These are phyloP conservation scores for Penicillium lividum DNA, from an alignment of 495 filamentous ascomycete genomes.

Conservation along the genomic window DNA sequence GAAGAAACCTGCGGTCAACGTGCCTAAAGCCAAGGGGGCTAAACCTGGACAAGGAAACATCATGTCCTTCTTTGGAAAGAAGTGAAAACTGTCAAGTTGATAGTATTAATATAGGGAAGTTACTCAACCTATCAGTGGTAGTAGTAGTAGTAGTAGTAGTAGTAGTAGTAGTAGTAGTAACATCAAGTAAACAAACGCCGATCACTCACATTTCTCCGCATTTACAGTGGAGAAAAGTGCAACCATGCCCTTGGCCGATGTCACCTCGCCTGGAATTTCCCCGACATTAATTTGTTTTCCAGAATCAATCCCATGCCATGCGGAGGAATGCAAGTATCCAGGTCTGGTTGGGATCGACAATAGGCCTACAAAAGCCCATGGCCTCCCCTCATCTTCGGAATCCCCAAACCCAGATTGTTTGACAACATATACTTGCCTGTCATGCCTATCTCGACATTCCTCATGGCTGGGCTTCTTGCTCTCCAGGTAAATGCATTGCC, in stretches of 20 bases:
- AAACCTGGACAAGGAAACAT: slow-evolving; percentile 82
- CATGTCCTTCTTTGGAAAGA: slow-evolving; percentile 93
- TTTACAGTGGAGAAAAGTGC: slow-evolving; percentile 23
- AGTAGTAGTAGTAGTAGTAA: slow-evolving; percentile 1
- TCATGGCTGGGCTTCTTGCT: slow-evolving; percentile 30
- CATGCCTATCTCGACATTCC: slow-evolving; percentile 26
- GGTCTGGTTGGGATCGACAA: slow-evolving; percentile 27
- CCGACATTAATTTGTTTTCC: slow-evolving; percentile 4
- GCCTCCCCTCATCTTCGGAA: slow-evolving; percentile 5
- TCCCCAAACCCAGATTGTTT: not conserved
- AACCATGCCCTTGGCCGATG: slow-evolving; percentile 24
- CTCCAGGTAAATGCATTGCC: slow-evolving; percentile 26
- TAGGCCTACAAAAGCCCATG: slow-evolving; percentile 8
- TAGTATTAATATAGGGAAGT: not conserved
- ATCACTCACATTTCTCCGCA: slow-evolving; percentile 29
- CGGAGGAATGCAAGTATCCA: slow-evolving; percentile 23
- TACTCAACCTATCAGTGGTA: no score
- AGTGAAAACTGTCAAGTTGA: slow-evolving; percentile 37
- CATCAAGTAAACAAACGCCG: slow-evolving; percentile 18
- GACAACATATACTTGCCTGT: not conserved
- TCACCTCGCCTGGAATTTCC: slow-evolving; percentile 24
- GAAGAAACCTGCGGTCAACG: slow-evolving; percentile 56
- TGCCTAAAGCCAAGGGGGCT: slow-evolving; percentile 57
- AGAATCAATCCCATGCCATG: not conserved
- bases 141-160: not conserved